Conservation (phyloP, 1,284 basidiomycete species). For the Gomphus bonarii region DNA sequence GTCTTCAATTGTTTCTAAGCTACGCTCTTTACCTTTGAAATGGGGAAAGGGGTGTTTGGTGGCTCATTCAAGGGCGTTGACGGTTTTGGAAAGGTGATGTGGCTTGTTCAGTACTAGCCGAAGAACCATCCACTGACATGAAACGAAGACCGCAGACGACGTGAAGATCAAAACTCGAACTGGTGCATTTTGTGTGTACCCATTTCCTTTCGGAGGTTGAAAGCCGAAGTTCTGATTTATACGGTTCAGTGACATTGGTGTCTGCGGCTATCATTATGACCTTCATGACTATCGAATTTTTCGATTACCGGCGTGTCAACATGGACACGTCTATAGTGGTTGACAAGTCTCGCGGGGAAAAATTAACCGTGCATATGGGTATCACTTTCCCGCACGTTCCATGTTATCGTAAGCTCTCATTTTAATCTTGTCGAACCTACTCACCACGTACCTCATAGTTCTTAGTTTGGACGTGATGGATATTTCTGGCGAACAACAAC, state of each 20-base stretch:
- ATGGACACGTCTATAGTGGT: conserved; percentile 87
- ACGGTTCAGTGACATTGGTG: conserved; percentile 72
- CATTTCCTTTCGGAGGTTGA: neutral
- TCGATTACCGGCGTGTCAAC: conserved; percentile 86
- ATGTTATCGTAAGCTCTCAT: conserved; percentile 74
- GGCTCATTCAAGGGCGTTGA: conserved; percentile 77
- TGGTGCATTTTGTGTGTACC: conserved; percentile 72
- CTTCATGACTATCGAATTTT: conserved; percentile 87
- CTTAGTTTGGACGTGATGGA: conserved; percentile 96
- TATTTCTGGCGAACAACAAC: conserved; percentile 91
- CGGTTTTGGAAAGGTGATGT: conserved; percentile 91
- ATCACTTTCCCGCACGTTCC: conserved; percentile 95
- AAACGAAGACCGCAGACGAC: conserved; percentile 83
- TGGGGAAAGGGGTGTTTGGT: conserved; percentile 65
- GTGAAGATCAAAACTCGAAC: conserved; percentile 96
- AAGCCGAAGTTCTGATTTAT: conserved; percentile 1
- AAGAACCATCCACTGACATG: neutral
- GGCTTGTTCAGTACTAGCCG: neutral
- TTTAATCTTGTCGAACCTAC: neutral
- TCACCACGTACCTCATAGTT: conserved; percentile 36
- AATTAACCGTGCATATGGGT: conserved; percentile 86
- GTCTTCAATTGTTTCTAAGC: neutral
- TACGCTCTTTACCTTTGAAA: conserved; percentile 20
- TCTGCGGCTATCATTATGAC: conserved; percentile 87
- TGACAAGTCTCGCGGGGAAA: conserved; percentile 91